Evolutionary conservation across 2,329 filamentous ascomycete species (phyloP).

Genomic region (Talaromyces sp.): DNA sequence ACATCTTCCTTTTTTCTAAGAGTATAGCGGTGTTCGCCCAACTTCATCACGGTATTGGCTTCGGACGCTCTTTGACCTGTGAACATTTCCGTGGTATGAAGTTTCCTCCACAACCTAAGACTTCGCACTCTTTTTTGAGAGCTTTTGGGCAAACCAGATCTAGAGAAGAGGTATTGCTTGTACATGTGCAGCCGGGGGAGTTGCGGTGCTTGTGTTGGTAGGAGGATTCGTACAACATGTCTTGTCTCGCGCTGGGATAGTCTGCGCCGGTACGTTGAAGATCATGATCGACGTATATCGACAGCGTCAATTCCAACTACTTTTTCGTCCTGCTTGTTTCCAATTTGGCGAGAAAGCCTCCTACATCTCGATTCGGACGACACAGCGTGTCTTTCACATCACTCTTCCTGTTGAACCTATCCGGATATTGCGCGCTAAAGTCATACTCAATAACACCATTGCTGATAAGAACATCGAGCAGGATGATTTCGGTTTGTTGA

Average conservation of each 20-base stretch:
- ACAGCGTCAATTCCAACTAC: background rate
- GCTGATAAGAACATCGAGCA: background rate
- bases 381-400: background rate
- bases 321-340: background rate
- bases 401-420: background rate
- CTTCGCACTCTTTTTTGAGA: background rate
- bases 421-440: background rate
- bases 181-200: background rate
- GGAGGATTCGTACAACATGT: background rate
- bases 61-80: background rate
- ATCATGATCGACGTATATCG: background rate
- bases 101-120: background rate
- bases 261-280: background rate
- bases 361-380: background rate
- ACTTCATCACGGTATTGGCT: background rate
- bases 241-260: background rate
- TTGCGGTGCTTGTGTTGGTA: background rate
- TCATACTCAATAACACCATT: background rate
- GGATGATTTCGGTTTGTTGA: background rate
- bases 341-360: background rate
- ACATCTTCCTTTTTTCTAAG: background rate
- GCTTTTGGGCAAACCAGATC: background rate
- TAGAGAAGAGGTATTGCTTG: background rate
- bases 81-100: background rate
- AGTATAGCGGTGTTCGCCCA: background rate